Evolutionary conservation across 176 grass and related monocot species (phyloP), one percentile per base, ranked within the genome.

Genomic region (Triticum turgidum): DNA sequence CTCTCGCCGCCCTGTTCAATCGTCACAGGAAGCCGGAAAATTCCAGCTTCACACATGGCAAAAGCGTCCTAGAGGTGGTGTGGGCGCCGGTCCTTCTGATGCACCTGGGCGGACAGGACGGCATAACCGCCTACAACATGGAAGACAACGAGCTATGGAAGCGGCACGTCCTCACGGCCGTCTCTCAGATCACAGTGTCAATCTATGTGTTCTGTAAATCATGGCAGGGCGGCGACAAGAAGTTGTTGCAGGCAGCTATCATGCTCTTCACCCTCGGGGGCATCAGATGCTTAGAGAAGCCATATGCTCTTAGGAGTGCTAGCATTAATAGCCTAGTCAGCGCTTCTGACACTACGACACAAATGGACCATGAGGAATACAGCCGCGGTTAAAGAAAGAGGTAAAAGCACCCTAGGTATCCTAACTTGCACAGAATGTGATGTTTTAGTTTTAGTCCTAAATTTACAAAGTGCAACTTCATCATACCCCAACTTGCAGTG

Each of bases 61-160:
- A 29, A 4, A 68, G 29, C 65, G 32, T 68, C 65, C 13, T 68
- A 68, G 65, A 68, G 29, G 65, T 68, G 65, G 11, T 68, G 44
- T 47, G 44, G 44, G 11, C 11, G 3, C 44, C 44, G 0, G 44
- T 47, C 11, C 44, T 47, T 3, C 11, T 47, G 11, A 47, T 47
- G 44, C 44, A 47, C 44, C 44, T 47, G 44, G 44, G 44, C 1
- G 44, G 65, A 34, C 65, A 68, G 29, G 65, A 35, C 13, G 32
- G 65, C 58, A 22, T 61, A 61, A 61, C 58, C 18, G 20, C 58
- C 58, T 61, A 61, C 58, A 61, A 61, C 21, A 61, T 61, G 58
- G 58, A 81, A 25, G 79, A 81, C 79, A 81, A 67, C 5, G 79
- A 81, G 79, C 79, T 81, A 2, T 81, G 79, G 63, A 68, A 2